Evolutionary conservation across 352 stramenopile genomes (phyloP).

Genomic region (Globisporangium barbulae): DNA sequence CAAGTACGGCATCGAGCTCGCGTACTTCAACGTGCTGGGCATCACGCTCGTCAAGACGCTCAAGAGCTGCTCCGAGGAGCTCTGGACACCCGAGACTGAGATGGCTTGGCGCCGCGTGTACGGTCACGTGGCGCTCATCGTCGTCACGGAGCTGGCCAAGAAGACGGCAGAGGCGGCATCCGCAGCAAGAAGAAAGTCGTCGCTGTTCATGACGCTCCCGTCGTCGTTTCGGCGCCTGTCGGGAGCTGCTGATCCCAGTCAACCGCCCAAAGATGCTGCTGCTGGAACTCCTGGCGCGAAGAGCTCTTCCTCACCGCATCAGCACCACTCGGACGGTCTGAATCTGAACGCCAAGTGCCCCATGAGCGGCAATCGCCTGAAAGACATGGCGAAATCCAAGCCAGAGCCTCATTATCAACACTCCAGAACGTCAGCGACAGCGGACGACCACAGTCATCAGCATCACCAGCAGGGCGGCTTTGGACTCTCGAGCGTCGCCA

Average conservation of each 20-base stretch:
- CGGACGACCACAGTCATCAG: not conserved
- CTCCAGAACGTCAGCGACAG: not conserved
- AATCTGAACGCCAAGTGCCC: slow-evolving; percentile 19
- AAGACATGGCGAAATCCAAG: slow-evolving; percentile 3
- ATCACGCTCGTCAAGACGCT: slow-evolving; percentile 26
- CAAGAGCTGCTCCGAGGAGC: slow-evolving; percentile 23
- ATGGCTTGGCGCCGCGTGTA: slow-evolving; percentile 28
- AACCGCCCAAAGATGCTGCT: not conserved
- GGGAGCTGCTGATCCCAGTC: not conserved
- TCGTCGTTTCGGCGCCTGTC: slow-evolving; percentile 8
- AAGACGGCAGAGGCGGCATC: not conserved
- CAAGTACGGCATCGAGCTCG: slow-evolving; percentile 34
- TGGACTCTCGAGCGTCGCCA: not conserved
- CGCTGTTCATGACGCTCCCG: slow-evolving; percentile 1
- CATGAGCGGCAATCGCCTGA: slow-evolving; percentile 23
- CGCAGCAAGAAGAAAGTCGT: slow-evolving; percentile 1
- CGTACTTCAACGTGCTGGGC: slow-evolving; percentile 35
- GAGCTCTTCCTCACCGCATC: slow-evolving; percentile 7
- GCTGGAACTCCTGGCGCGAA: not conserved
- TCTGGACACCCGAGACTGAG: slow-evolving; percentile 29
- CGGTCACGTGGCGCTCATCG: slow-evolving; percentile 25
- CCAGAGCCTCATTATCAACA: slow-evolving; percentile 1
- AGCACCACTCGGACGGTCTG: slow-evolving; percentile 11
- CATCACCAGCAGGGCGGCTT: not conserved
- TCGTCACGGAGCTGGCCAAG: slow-evolving; percentile 19